Evolutionary conservation across 208 protist species (phyloP).

Genomic region (Wallacemonas rigidus): DNA sequence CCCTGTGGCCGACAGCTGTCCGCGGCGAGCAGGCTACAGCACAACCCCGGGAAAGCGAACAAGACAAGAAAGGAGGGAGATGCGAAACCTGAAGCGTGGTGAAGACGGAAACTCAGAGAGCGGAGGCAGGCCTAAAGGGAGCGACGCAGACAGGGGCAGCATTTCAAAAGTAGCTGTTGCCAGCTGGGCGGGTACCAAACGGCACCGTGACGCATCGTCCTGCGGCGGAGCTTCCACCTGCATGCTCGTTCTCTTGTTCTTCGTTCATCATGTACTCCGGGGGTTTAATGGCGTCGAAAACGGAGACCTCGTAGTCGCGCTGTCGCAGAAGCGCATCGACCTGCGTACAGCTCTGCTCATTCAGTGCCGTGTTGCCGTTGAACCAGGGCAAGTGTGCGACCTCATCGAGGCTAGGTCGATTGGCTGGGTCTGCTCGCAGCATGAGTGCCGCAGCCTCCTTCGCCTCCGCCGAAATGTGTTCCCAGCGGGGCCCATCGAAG

Average conservation of each 20-base stretch:
- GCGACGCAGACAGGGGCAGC: neutral
- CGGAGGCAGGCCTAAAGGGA: constrained; percentile 7
- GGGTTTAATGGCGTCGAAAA: constrained; percentile 65
- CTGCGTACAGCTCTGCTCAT: constrained; percentile 22
- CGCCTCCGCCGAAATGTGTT: constrained; percentile 48
- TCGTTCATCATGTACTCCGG: constrained; percentile 34
- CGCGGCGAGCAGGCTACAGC: no score
- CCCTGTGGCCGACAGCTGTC: no score
- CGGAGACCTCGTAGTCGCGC: constrained; percentile 52
- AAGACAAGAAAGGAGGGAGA: neutral
- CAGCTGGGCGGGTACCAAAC: constrained; percentile 16
- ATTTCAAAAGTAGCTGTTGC: constrained; percentile 21
- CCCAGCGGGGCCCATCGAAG: constrained; percentile 68
- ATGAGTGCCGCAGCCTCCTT: constrained; percentile 53
- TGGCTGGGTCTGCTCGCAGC: constrained; percentile 52
- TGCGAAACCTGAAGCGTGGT: neutral
- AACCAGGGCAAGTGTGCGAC: constrained; percentile 74
- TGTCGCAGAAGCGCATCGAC: constrained; percentile 49
- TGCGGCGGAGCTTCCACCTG: neutral
- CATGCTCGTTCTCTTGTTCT: constrained; percentile 18
- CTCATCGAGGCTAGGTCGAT: constrained; percentile 51
- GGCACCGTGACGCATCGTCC: constrained; percentile 17
- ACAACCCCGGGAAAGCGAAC: no score
- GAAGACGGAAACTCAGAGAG: constrained; percentile 1
- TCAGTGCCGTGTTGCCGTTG: neutral